Evolutionary conservation across 257 asterid species (phyloP).

Genomic region (Przewalskia tangutica): DNA sequence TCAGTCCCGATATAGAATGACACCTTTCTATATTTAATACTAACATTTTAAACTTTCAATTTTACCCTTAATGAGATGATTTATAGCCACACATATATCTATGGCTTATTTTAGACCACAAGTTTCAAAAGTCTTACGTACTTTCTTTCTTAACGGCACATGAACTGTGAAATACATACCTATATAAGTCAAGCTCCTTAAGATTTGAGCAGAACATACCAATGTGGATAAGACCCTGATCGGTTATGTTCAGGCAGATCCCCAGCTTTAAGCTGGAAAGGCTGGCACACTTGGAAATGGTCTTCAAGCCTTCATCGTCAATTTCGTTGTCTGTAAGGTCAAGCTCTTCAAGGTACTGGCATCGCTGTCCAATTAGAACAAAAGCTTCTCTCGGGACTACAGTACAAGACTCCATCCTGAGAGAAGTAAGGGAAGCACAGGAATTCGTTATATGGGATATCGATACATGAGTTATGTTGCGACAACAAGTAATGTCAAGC

Average conservation of each 20-base stretch:
- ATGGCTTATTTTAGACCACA: no score
- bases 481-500: constrained; percentile 88
- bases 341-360: constrained; percentile 72
- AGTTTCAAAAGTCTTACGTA: no score
- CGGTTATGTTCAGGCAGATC: constrained; percentile 58
- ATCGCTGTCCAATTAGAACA: constrained; percentile 63
- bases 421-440: constrained; percentile 62
- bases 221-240: constrained; percentile 54
- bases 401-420: constrained; percentile 82
- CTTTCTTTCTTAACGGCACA: no score
- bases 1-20: no score
- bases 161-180: constrained; percentile 28
- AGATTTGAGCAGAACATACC: constrained; percentile 64
- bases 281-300: constrained; percentile 58
- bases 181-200: constrained; percentile 72
- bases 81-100: no score
- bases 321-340: constrained; percentile 80
- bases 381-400: constrained; percentile 47
- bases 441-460: constrained; percentile 57
- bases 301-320: constrained; percentile 69
- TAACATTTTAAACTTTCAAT: no score
- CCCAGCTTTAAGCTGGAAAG: constrained; percentile 67
- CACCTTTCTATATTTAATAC: no score
- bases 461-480: constrained; percentile 53
- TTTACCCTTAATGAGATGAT: no score